Evolutionary conservation across 768 basidiomycete genomes (phyloP), one percentile per base, ranked within the genome.

Genomic region (Termitomyces bulborhizus): DNA sequence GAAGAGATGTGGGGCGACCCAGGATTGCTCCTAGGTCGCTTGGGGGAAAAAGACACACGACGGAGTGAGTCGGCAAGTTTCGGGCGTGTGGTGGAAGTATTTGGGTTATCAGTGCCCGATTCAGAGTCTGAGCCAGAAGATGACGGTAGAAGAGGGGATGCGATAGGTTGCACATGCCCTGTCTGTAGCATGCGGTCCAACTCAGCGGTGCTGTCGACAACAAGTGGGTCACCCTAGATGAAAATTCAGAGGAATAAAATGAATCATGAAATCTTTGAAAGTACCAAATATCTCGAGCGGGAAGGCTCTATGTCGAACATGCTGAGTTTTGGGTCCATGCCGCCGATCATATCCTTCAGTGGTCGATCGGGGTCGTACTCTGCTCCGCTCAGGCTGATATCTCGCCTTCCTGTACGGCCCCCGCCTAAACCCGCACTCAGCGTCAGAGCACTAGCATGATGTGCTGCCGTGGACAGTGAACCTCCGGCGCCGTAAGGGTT

Each of bases 391-490:
- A 88, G 64, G 61, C 83, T 77, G 47, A 69, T 62, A 61, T 88
- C 85, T 55, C 84, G 72, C 46, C 77, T 73, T 18, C 67, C 68
- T 18, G 67, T 70, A 4, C 77, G 72, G 3, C 83, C 75, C 40
- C 80, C 85, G 37, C 80, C 85, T 9, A 96, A 77, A 0, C 94
- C 93, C 3, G 92, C 90, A 51, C 81, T 88, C 16, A 97, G 77
- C 0, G 94, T 96, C 51, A 96, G 74, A 2, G 83, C 91, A 59
- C 88, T 91, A 26, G 91, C 93, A 69, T 97, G 94, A 68, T 97
- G 94, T 1, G 86, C 90, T 8, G 83, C 84, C 0, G 93, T 95
- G 0, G 90, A 93, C 56, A 91, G 68, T 0, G 88, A 89, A 55
- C 84, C 82, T 21, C 80, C 83, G 40, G 77, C 83, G 37, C 77